Conservation (phyloP, 1,284 basidiomycete genomes). For the Cryptococcus sp. region DNA sequence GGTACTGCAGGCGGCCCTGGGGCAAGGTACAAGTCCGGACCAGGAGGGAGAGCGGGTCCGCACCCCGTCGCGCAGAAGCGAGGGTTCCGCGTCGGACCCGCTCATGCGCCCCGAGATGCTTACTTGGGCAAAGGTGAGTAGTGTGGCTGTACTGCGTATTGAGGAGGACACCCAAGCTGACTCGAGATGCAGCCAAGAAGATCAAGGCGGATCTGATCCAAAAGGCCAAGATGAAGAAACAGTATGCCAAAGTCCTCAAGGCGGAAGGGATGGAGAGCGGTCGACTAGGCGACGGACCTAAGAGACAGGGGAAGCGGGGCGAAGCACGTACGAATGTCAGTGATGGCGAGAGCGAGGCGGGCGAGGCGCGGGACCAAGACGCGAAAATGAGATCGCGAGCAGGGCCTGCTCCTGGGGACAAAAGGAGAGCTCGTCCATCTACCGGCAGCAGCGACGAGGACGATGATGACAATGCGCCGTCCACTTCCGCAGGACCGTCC, state of each 20-base stretch:
- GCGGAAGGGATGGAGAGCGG: conserved; percentile 50
- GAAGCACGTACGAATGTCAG: not conserved
- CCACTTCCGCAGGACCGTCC: not conserved
- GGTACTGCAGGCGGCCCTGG: not conserved
- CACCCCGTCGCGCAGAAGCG: conserved; percentile 4
- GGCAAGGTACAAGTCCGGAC: not conserved
- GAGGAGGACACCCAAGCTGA: not conserved
- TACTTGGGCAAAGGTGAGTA: conserved; percentile 54
- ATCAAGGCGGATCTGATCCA: conserved; percentile 58
- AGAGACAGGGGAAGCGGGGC: conserved; percentile 5
- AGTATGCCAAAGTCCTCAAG: conserved; percentile 56
- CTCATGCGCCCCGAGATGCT: conserved; percentile 48
- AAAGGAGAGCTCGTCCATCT: not conserved
- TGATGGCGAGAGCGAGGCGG: conserved; percentile 1
- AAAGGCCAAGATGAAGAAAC: conserved; percentile 58
- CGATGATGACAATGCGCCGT: conserved; percentile 6
- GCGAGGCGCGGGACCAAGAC: conserved; percentile 1
- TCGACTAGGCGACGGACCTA: conserved; percentile 35
- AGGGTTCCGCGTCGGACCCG: conserved; percentile 51
- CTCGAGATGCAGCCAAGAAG: conserved; percentile 51
- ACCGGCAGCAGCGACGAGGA: conserved; percentile 8
- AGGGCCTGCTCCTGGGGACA: not conserved
- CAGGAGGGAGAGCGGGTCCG: conserved; percentile 8
- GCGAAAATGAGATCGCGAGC: conserved; percentile 3
- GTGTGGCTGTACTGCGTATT: not conserved